Evolutionary conservation across 345 rosid genomes (phyloP).

Genomic region (Brassica rapa): DNA sequence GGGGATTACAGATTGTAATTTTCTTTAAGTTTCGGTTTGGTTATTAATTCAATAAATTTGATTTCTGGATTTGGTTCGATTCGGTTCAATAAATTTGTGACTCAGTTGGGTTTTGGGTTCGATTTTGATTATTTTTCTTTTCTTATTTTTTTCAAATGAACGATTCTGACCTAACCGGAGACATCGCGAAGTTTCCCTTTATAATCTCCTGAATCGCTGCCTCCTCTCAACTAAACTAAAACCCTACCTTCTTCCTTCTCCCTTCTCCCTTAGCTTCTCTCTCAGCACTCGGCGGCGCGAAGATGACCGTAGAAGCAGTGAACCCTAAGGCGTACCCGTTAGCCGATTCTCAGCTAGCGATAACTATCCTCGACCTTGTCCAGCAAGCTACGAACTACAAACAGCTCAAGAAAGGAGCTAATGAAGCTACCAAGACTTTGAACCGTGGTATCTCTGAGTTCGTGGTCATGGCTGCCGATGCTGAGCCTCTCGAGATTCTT

Average conservation of each 20-base stretch:
- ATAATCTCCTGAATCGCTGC: conserved; percentile 14
- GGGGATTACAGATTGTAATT: too few species aligned
- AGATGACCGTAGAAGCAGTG: conserved; percentile 54
- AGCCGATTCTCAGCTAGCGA: conserved; percentile 68
- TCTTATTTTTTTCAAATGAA: background rate
- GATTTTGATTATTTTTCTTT: background rate
- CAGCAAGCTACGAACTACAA: conserved; percentile 94
- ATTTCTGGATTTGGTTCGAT: too few species aligned
- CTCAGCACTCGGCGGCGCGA: background rate
- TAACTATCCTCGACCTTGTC: conserved; percentile 81
- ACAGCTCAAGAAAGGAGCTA: conserved; percentile 94
- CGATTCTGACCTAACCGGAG: background rate
- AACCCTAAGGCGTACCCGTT: conserved; percentile 89
- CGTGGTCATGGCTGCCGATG: conserved; percentile 74
- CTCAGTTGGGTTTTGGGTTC: background rate
- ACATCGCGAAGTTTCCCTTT: background rate
- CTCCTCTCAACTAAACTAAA: background rate
- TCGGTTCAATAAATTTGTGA: too few species aligned
- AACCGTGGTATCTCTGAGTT: conserved; percentile 95
- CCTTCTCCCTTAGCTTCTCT: background rate
- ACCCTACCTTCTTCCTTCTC: conserved; percentile 24
- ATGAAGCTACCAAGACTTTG: conserved; percentile 93
- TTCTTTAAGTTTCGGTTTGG: too few species aligned
- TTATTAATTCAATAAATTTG: too few species aligned
- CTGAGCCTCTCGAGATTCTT: conserved; percentile 85